These are phyloP conservation scores for Psidium friedrichsthalianum DNA, from an alignment of 345 rosid species.

Conservation along the genomic window DNA sequence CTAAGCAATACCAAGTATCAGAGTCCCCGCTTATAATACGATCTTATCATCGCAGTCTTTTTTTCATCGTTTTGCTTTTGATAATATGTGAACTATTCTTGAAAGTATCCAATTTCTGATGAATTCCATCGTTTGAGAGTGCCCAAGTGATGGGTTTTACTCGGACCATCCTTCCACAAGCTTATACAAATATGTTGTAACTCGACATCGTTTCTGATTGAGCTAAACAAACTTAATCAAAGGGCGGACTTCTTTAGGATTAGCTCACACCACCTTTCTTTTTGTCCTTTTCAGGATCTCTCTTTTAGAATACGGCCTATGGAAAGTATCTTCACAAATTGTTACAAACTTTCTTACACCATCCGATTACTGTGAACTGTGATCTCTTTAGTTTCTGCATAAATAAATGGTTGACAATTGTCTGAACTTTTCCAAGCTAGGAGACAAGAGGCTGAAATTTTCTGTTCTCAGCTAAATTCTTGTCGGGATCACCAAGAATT, in stretches of 20 bases:
- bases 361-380: not conserved
- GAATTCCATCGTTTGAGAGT: not conserved
- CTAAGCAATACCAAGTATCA: not conserved
- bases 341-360: not conserved
- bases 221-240: too few relatives aligned
- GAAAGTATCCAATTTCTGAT: not conserved
- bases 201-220: too few relatives aligned
- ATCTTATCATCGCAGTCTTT: not conserved
- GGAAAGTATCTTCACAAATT: not conserved
- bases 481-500: not conserved
- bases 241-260: not conserved
- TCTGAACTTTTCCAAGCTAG: not conserved
- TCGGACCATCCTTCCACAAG: not conserved
- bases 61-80: not conserved
- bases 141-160: not conserved
- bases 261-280: not conserved
- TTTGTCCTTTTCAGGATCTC: not conserved
- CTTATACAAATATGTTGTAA: not conserved
- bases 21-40: not conserved
- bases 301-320: not conserved
- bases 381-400: not conserved
- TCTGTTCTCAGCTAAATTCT: not conserved
- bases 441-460: not conserved
- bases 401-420: not conserved
- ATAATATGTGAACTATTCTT: not conserved